A percentile compares a stretch with the other conserved stretches of the same genome.
Evolutionary conservation across 176 grass and related monocot species (phyloP).

Genomic region (Puccinellia tenuiflora): DNA sequence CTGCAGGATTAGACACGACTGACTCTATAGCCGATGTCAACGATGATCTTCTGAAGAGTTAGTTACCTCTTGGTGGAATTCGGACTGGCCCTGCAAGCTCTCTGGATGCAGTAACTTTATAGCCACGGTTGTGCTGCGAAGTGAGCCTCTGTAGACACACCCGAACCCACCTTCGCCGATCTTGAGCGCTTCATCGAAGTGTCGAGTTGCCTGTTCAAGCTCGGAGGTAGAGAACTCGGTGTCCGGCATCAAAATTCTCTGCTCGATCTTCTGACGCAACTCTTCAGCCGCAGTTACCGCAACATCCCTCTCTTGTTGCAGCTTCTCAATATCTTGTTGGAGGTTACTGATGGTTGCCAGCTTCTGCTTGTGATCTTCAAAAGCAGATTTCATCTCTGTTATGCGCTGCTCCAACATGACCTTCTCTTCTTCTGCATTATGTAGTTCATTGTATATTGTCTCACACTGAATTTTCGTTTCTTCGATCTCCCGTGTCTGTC

Average conservation of each 20-base stretch:
- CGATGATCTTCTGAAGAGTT: background rate
- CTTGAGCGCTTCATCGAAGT: slow-evolving; percentile 38
- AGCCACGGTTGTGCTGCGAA: slow-evolving; percentile 45
- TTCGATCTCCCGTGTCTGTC: slow-evolving; percentile 36
- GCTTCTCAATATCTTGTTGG: slow-evolving; percentile 27
- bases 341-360: slow-evolving; percentile 19
- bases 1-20: background rate
- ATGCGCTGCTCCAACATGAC: slow-evolving; percentile 9
- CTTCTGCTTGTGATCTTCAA: slow-evolving; percentile 35
- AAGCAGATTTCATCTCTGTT: slow-evolving; percentile 26
- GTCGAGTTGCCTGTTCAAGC: slow-evolving; percentile 41
- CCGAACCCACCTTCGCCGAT: slow-evolving; percentile 53
- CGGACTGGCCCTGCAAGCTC: slow-evolving; percentile 35
- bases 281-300: slow-evolving; percentile 30
- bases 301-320: slow-evolving; percentile 41
- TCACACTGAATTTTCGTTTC: slow-evolving; percentile 21
- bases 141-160: slow-evolving; percentile 47
- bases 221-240: slow-evolving; percentile 45
- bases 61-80: slow-evolving; percentile 62
- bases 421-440: slow-evolving; percentile 7
- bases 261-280: slow-evolving; percentile 17
- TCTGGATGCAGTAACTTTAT: slow-evolving; percentile 45
- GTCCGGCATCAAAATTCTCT: background rate
- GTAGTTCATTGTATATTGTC: background rate
- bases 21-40: background rate